phyloP scores from a whole-genome alignment of 2,329 filamentous ascomycete species.

The Fusarium haematococcum region DNA sequence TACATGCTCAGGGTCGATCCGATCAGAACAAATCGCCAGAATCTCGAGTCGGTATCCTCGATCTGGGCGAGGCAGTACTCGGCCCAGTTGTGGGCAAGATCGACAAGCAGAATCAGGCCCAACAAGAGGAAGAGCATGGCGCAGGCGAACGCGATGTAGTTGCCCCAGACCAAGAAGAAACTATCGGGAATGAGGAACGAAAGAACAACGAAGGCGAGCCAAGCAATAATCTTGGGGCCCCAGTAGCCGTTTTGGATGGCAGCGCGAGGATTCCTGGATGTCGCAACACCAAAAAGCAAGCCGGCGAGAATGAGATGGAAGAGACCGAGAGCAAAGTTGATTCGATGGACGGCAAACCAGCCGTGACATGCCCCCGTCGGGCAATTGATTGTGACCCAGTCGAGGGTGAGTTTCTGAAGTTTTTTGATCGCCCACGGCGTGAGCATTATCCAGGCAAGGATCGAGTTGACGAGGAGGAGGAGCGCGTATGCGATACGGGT shows the following conservation, averaged over 20 bases:
- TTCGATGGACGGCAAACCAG: slow-evolving; percentile 95
- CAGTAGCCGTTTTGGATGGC: slow-evolving; percentile 98
- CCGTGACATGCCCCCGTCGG: slow-evolving; percentile 92
- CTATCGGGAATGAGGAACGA: slow-evolving; percentile 95
- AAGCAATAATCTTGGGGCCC: slow-evolving; percentile 94
- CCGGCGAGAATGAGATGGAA: slow-evolving; percentile 91
- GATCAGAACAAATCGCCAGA: slow-evolving; percentile 89
- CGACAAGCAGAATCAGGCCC: slow-evolving; percentile 90
- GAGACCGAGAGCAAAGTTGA: slow-evolving; percentile 96
- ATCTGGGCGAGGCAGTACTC: slow-evolving; percentile 96
- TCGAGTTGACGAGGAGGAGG: slow-evolving; percentile 95
- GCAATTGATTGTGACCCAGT: slow-evolving; percentile 96
- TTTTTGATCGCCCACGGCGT: slow-evolving; percentile 99
- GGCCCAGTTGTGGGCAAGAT: slow-evolving; percentile 96
- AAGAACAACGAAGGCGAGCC: slow-evolving; percentile 86
- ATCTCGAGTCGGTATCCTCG: slow-evolving; percentile 84
- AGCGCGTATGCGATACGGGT: slow-evolving; percentile 97
- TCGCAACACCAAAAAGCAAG: slow-evolving; percentile 86
- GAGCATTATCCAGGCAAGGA: slow-evolving; percentile 98
- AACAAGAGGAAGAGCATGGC: slow-evolving; percentile 95
- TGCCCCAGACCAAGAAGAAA: slow-evolving; percentile 97
- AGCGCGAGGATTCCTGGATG: slow-evolving; percentile 88
- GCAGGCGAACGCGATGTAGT: slow-evolving; percentile 88
- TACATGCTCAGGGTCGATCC: slow-evolving; percentile 97
- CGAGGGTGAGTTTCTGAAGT: slow-evolving; percentile 88